Evolutionary conservation across 164 flowering plant species (phyloP), one percentile per base, ranked within the genome.

Genomic region (Amborella trichopoda): DNA sequence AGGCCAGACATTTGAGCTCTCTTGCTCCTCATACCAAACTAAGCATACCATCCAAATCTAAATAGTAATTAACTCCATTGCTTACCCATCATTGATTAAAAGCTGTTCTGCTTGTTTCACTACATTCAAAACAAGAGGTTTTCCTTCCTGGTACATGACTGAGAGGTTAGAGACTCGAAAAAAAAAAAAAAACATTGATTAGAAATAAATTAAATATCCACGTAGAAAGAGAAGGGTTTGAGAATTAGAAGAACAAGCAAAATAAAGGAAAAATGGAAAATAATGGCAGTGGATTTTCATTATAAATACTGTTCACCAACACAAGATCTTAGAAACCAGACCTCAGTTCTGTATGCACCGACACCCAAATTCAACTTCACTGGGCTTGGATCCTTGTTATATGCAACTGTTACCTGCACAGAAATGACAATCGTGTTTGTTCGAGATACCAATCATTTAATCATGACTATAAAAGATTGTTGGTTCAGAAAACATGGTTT

Each of bases 271-370:
- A n/a, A n/a, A n/a, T n/a, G n/a, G n/a, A n/a, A n/a, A n/a, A n/a
- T n/a, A n/a, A n/a, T n/a, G n/a, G n/a, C n/a, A n/a, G n/a, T n/a
- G 14, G 14, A 30, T 30, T 30, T 9, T 9, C 34, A 30, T 30
- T 30, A 30, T 30, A 30, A 30, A 30, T 30, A 14, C 9, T 8
- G 34, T 30, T 8, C 34, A 30, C 14, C 11, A 30, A 30, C 25
- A 28, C 12, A 43, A 41, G 16, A 27, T 23, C 22, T 4, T 19
- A 46, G 3, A 42, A 33, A 56, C 59, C 28, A 26, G 12, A 84
- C 96, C 88, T 93, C 97, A 5, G 99, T 93, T 50, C 99, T 70
- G 61, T 93, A 93, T 50, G 99, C 99, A 20, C 99, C 99, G 6
- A 93, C 99, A 14, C 99, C 99, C 72, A 93, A 74, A 63, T 93